Evolutionary conservation across 2,329 filamentous ascomycete species (phyloP), one percentile per base, ranked within the genome.

Genomic region (Exophiala phaeomuriformis): DNA sequence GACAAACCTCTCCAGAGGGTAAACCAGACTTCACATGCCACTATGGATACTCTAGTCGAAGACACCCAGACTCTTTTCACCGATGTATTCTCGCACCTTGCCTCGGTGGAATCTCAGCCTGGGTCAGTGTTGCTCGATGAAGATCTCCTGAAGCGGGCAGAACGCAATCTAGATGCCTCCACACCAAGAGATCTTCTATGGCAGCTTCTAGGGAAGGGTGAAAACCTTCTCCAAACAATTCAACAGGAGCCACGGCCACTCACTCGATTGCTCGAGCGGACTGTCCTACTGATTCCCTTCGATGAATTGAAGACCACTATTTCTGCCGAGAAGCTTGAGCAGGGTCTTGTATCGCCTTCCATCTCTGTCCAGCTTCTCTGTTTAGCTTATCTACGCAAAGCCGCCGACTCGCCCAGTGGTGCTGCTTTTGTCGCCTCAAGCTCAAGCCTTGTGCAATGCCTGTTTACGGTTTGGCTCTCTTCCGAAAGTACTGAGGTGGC

Each of bases 401-500:
- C 81, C 2, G 72, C 75, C 5, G 60, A 67, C 9, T 71, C 69
- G 36, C 68, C 74, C 4, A 74, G 72, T 42, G 77, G 83, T 68
- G 77, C 79, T 27, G 80, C 79, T 19, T 77, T 77, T 45, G 73
- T 84, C 31, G 81, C 80, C 9, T 76, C 76, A 10, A 74, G 78
- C 56, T 73, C 77, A 5, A 73, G 74, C n/a, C 69, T 82, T 3
- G 73, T 83, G 4, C 67, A 70, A 5, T 75, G 77, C 7, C 65
- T 84, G 27, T 72, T 84, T 4, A 73, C 76, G 42, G 63, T 82
- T 19, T 84, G 80, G 81, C 72, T 84, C 5, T 76, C 75, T 43
- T 78, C 78, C 0, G 63, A 71, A 27, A 77, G 79, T 42, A 76
- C 77, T 2, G 78, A 76, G 7, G 71, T 83, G 33, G 76, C 80